Conservation (phyloP, 2,329 filamentous ascomycete genomes). For the Cercospora zeina region DNA sequence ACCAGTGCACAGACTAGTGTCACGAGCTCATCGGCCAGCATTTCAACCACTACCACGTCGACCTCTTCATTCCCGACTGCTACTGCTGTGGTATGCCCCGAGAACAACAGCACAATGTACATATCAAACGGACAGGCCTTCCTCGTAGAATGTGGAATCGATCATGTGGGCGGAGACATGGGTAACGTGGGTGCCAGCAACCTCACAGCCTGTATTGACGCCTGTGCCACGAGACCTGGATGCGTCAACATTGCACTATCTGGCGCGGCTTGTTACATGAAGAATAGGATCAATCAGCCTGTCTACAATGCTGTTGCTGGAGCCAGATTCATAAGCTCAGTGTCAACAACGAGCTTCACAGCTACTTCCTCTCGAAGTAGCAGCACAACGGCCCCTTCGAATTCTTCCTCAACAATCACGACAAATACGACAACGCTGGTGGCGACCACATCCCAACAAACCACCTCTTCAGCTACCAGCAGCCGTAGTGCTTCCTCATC, state of each 20-base stretch:
- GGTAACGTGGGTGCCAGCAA: conserved; percentile 26
- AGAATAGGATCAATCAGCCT: conserved; percentile 33
- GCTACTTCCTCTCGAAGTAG: neutral
- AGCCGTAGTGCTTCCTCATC: neutral
- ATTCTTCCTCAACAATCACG: conserved; percentile 8
- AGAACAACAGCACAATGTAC: conserved; percentile 27
- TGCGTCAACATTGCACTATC: conserved; percentile 40
- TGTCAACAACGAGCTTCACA: conserved; percentile 11
- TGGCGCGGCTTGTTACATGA: conserved; percentile 39
- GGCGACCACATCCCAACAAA: neutral
- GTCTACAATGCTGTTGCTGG: conserved; percentile 33
- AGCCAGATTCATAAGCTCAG: conserved; percentile 30
- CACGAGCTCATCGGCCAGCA: conserved; percentile 1
- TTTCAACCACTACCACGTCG: neutral
- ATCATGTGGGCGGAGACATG: conserved; percentile 38
- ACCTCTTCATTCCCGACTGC: conserved; percentile 12
- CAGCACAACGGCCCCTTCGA: neutral
- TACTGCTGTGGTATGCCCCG: conserved; percentile 27
- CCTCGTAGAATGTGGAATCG: conserved; percentile 36
- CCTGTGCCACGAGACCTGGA: conserved; percentile 34
- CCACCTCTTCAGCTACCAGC: conserved; percentile 9
- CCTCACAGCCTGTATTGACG: conserved; percentile 37
- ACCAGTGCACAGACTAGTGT: conserved; percentile 5
- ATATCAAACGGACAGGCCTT: conserved; percentile 28
- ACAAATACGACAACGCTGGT: neutral